Conservation (phyloP, 2,329 filamentous ascomycete species). For the Cytospora piceae region DNA sequence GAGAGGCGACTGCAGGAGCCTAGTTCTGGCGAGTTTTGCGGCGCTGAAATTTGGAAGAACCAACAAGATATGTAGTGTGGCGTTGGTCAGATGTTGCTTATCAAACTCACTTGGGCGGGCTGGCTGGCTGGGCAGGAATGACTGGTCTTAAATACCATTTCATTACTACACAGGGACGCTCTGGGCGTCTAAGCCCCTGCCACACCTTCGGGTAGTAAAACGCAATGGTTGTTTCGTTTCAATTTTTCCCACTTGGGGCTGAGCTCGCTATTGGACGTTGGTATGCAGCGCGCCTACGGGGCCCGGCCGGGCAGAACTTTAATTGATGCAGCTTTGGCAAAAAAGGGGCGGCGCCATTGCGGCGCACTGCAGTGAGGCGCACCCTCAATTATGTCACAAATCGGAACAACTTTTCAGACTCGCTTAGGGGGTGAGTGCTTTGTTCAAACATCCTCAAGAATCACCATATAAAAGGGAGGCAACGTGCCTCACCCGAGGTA, state of each 20-base stretch:
- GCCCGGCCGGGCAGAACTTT: constrained; percentile 10
- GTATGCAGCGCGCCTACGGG: constrained; percentile 20
- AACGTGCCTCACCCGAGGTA: background rate
- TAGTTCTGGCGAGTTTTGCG: background rate
- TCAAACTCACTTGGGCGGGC: background rate
- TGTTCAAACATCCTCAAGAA: background rate
- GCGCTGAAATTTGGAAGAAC: background rate
- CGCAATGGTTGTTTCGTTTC: constrained; percentile 21
- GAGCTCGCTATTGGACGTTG: constrained; percentile 14
- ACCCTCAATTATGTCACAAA: background rate
- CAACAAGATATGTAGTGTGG: background rate
- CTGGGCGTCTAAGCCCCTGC: constrained; percentile 7
- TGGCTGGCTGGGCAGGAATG: background rate
- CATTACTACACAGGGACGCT: constrained; percentile 2
- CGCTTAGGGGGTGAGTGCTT: background rate
- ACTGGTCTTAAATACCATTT: background rate
- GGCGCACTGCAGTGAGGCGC: constrained; percentile 17
- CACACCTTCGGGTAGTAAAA: constrained; percentile 21
- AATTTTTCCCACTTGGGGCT: background rate
- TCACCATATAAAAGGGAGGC: background rate
- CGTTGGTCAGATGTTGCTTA: background rate
- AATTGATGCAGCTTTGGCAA: constrained; percentile 12
- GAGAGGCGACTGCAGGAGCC: background rate
- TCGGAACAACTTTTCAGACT: background rate
- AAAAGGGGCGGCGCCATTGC: constrained; percentile 5